Evolutionary conservation across 768 basidiomycete genomes (phyloP).

Genomic region (Mycena galopus): DNA sequence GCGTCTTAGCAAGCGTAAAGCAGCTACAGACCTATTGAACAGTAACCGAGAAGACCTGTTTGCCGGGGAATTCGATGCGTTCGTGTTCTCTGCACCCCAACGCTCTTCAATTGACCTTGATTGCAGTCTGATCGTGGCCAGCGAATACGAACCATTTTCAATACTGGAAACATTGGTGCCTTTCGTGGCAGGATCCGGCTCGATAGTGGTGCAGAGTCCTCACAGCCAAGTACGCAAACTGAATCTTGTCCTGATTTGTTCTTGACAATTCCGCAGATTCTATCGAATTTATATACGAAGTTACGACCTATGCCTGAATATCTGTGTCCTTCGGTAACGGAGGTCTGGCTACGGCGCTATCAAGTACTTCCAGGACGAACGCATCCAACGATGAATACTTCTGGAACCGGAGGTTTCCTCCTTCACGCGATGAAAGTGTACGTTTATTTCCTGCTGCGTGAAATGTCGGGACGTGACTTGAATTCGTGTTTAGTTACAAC

Average conservation of each 20-base stretch:
- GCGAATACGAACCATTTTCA: constrained; percentile 87
- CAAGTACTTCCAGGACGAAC: constrained; percentile 97
- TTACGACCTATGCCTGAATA: constrained; percentile 76
- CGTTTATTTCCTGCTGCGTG: not conserved
- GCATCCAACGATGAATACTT: constrained; percentile 94
- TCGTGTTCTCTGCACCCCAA: constrained; percentile 37
- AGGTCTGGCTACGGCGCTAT: constrained; percentile 90
- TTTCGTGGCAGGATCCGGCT: constrained; percentile 87
- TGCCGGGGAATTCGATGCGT: constrained; percentile 92
- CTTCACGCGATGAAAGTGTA: constrained; percentile 91
- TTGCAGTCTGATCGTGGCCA: constrained; percentile 80
- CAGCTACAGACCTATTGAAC: constrained; percentile 70
- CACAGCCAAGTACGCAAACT: constrained; percentile 75
- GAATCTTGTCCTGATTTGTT: constrained; percentile 2
- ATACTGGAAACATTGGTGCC: constrained; percentile 80
- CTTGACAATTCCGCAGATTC: constrained; percentile 57
- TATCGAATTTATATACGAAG: constrained; percentile 82
- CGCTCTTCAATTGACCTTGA: constrained; percentile 7
- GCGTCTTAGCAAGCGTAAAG: constrained; percentile 83
- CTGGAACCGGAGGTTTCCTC: constrained; percentile 90
- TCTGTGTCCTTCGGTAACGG: constrained; percentile 84
- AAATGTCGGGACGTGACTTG: not conserved
- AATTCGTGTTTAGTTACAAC: constrained; percentile 53
- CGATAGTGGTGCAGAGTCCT: constrained; percentile 89
- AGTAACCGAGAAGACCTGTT: constrained; percentile 85